phyloP scores from a whole-genome alignment of 228 moss, liverwort and hornwort species.

The Sphagnum magellanicum region DNA sequence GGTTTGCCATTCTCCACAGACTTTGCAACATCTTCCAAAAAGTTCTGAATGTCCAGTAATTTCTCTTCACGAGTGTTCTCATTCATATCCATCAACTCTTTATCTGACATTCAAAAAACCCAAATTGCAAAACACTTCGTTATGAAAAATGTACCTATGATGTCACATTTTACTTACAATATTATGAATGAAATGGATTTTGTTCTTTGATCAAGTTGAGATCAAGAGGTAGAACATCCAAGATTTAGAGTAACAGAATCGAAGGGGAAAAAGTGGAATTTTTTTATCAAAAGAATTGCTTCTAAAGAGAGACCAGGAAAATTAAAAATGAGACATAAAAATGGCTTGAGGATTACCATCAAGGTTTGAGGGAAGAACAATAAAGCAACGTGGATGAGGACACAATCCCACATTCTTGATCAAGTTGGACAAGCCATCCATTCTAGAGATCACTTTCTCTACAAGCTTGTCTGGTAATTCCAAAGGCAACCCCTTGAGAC shows the following conservation, averaged over 20 bases:
- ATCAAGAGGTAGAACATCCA: too few relatives aligned
- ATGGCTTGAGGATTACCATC: not conserved
- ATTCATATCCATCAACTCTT: not conserved
- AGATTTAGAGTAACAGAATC: too few relatives aligned
- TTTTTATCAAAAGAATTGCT: too few relatives aligned
- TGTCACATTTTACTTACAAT: too few relatives aligned
- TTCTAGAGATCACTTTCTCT: not conserved
- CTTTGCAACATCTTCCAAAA: not conserved
- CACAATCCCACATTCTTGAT: constrained; percentile 1
- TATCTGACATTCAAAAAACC: not conserved
- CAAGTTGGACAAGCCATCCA: not conserved
- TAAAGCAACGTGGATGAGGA: constrained; percentile 2
- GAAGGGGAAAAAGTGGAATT: too few relatives aligned
- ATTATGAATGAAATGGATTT: too few relatives aligned
- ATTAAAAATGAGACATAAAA: too few relatives aligned
- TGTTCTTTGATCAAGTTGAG: too few relatives aligned
- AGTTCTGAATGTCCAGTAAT: not conserved
- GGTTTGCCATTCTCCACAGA: not conserved
- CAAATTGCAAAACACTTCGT: not conserved
- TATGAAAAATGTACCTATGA: too few relatives aligned
- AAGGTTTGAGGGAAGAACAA: not conserved
- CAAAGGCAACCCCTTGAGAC: not conserved
- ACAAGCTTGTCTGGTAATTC: not conserved
- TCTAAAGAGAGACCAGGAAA: too few relatives aligned
- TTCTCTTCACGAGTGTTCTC: not conserved